Base-by-base conservation (phyloP, 768 basidiomycete species). In the Albatrellus ellisii region DNA sequence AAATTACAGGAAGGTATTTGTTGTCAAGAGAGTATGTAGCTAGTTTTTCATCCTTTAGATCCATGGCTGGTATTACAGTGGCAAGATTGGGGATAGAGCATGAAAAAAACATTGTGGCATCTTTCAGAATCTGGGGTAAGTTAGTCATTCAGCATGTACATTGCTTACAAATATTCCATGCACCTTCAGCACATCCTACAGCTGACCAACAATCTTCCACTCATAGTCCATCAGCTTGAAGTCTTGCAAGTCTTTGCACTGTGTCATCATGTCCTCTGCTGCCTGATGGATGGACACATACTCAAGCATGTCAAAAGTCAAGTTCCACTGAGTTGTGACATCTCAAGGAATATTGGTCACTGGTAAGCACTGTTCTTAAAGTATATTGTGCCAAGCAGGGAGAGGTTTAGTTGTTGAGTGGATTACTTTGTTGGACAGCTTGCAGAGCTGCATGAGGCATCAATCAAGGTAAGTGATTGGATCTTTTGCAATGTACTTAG, bases 51-150 rank as follows among this genome's bases (percentile, higher is more conserved):
- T 62, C 45, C 22, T 58, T 52, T 14, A 44, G 48, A 25, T 58
- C 56, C 55, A 58, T 59, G 10, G 55, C 53, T 2, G 50, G 58
- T 25, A 59, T 56, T 8, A 56, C 52, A 9, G 29, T 50, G 0
- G 46, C 39, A 5, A 56, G 46, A 43, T 41, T 50, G 1, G 52
- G 45, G 3, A 34, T 49, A 14, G 21, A 24, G 7, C 46, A 31
- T 15, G 48, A 52, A 39, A 53, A 51, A 39, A 36, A 47, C 0
- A 46, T 27, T 9, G 54, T 57, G 4, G 54, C n/a, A n/a, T n/a
- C n/a, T n/a, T n/a, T n/a, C n/a, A n/a, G n/a, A n/a, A n/a, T n/a
- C n/a, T n/a, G n/a, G n/a, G n/a, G n/a, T n/a, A n/a, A n/a, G n/a
- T n/a, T n/a, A n/a, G n/a, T n/a, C n/a, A n/a, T n/a, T n/a, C n/a